These are phyloP conservation scores for Holtermannia corniformis DNA, from an alignment of 768 basidiomycete species.

Conservation along the genomic window DNA sequence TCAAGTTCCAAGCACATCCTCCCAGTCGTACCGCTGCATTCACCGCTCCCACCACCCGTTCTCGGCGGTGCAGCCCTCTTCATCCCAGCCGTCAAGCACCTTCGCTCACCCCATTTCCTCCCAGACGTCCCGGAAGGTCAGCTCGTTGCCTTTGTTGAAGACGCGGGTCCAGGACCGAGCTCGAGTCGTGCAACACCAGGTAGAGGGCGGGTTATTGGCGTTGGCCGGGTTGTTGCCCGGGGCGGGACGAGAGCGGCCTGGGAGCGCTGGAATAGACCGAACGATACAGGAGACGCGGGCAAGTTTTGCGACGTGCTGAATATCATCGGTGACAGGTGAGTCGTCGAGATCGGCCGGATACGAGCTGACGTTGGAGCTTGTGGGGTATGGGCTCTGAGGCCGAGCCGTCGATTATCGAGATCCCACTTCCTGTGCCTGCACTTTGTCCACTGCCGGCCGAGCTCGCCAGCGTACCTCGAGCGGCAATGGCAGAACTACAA, in stretches of 20 bases:
- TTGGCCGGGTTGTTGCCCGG: slow-evolving; percentile 26
- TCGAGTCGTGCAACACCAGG: not conserved
- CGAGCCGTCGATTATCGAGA: slow-evolving; percentile 10
- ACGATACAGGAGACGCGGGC: slow-evolving; percentile 24
- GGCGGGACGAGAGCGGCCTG: slow-evolving; percentile 33
- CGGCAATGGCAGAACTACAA: not conserved
- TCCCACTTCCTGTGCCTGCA: slow-evolving; percentile 14
- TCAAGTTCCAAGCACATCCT: slow-evolving; percentile 15
- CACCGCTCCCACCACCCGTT: slow-evolving; percentile 34
- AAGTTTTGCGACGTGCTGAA: slow-evolving; percentile 34
- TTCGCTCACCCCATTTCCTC: slow-evolving; percentile 22
- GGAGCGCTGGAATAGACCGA: slow-evolving; percentile 19
- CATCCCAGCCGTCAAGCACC: slow-evolving; percentile 32
- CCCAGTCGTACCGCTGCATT: slow-evolving; percentile 31
- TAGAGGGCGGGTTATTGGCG: slow-evolving; percentile 24
- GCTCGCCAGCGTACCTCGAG: not conserved
- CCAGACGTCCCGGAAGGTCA: slow-evolving; percentile 29
- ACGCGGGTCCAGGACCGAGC: slow-evolving; percentile 3
- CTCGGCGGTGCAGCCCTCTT: slow-evolving; percentile 37
- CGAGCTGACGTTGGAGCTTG: slow-evolving; percentile 15
- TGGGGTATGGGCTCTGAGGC: slow-evolving; percentile 35
- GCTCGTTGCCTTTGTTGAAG: slow-evolving; percentile 26
- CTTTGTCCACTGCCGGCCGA: slow-evolving; percentile 11
- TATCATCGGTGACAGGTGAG: slow-evolving; percentile 37
- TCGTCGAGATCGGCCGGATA: not conserved